Conservation (phyloP, 345 rosid species). For the Eucalyptus coolabah region DNA sequence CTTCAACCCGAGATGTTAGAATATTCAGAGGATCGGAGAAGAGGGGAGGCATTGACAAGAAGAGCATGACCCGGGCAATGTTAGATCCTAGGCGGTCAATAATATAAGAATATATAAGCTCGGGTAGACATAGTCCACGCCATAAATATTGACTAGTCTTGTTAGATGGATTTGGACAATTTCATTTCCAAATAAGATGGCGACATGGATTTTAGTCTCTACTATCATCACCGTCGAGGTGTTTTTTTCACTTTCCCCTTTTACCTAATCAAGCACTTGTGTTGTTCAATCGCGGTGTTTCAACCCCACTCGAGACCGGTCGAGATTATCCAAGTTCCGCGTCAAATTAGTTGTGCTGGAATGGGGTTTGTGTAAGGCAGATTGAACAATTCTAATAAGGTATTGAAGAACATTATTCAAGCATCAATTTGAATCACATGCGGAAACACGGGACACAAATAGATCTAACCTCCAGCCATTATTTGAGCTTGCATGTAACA, state of each 20-base stretch:
- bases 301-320: not conserved
- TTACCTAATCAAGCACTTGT: not conserved
- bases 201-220: not conserved
- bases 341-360: not conserved
- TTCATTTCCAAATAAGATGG: not conserved
- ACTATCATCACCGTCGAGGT: not conserved
- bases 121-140: not conserved
- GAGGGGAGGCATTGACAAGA: not conserved
- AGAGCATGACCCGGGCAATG: not conserved
- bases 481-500: no score
- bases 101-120: not conserved
- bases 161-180: not conserved
- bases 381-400: no score
- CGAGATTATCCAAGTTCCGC: not conserved
- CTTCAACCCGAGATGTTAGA: not conserved
- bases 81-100: not conserved
- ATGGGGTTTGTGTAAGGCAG: not conserved
- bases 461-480: no score
- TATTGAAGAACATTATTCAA: no score
- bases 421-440: no score
- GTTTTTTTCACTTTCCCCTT: not conserved
- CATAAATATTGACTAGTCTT: not conserved
- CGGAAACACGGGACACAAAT: fast-evolving
- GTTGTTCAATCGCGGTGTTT: not conserved
- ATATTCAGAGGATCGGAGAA: not conserved